A percentile compares a stretch with the other conserved stretches of the same genome.
These are phyloP conservation scores for Botrytis galanthina DNA, from an alignment of 2,329 filamentous ascomycete genomes.

Conservation along the genomic window DNA sequence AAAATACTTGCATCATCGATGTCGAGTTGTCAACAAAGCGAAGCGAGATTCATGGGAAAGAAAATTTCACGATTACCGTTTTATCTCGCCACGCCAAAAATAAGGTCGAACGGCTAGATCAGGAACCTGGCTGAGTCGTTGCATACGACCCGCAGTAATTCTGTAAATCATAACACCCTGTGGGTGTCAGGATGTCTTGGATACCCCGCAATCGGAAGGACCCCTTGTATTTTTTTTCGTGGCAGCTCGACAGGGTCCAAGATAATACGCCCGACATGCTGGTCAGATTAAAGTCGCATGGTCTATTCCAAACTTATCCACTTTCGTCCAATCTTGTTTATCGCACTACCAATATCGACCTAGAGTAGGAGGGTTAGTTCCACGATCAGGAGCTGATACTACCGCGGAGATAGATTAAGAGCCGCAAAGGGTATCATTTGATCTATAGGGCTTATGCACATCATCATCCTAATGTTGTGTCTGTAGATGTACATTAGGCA, in stretches of 20 bases:
- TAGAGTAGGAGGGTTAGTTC: background rate
- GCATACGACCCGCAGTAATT: background rate
- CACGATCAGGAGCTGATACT: background rate
- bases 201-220: constrained; percentile 7
- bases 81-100: background rate
- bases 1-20: background rate
- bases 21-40: background rate
- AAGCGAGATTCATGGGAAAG: background rate
- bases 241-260: background rate
- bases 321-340: background rate
- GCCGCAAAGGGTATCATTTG: background rate
- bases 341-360: background rate
- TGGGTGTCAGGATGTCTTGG: background rate
- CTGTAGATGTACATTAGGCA: background rate
- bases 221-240: background rate
- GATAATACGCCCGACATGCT: background rate
- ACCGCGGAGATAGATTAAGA: background rate
- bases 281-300: background rate
- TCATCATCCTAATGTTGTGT: background rate
- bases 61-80: background rate
- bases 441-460: constrained; percentile 19
- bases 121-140: constrained; percentile 1
- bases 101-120: background rate
- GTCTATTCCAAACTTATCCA: background rate
- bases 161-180: background rate